Evolutionary conservation across 2,329 filamentous ascomycete genomes (phyloP), one percentile per base, ranked within the genome.

Genomic region (Aspergillus aculeatus): DNA sequence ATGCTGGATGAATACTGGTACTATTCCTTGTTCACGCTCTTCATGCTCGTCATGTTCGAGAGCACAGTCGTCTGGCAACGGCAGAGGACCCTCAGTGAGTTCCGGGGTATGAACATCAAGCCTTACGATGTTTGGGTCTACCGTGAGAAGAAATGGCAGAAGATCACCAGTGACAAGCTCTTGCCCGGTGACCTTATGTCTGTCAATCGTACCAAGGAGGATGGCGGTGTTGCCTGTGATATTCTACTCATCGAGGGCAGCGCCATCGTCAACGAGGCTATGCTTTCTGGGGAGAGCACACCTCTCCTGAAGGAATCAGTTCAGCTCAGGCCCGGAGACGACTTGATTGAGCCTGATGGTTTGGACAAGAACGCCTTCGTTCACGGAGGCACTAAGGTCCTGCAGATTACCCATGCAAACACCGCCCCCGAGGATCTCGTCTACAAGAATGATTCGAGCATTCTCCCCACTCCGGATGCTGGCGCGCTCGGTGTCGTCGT

Each of bases 1-100:
- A 91, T 98, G 88, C 81, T 99, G 73, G 95, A 99, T 73, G 96
- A 99, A 79, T 99, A 98, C 80, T 99, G 96, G 95, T 99, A 99
- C 82, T 99, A 99, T 80, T 98, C 95, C 62, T 86, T 99, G 21
- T 99, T 99, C 78, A 99, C 96, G 0, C 87, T 99, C 23, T 93
- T 98, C 81, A 99, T 99, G 96, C 86, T 99, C 58, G 92, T 99
- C 67, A 89, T 87, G 60, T 99, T 99, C 69, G 95, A 99, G 81
- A 97, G 93, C 76, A 99, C 95, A 2, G 96, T 99, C 41, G 96
- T 99, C 16, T 99, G 95, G 96, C 95, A 99, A 80, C 88, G 95
- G 62, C 95, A 99, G 84, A 86, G 94, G 67, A 99, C 96, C 2
- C 80, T 99, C 66, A 96, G 86, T 72, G 95, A 99, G 78, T 99